These are phyloP conservation scores for Coemansia sp. DNA, from an alignment of 192 early-diverging fungal genomes.

Conservation along the genomic window DNA sequence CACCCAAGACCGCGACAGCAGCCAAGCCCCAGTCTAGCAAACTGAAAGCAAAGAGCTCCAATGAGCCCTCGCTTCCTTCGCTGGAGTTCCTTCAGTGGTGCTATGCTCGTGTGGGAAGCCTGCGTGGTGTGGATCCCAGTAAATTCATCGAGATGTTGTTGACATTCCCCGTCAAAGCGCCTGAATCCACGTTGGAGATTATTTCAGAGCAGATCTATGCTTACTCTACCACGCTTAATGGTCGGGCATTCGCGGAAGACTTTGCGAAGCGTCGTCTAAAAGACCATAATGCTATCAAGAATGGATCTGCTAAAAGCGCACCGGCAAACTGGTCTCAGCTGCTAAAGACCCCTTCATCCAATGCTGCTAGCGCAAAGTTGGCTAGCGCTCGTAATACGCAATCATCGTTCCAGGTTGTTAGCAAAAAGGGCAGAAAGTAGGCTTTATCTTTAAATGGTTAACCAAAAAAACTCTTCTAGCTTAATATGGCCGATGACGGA, in stretches of 20 bases:
- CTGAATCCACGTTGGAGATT: slow-evolving; percentile 66
- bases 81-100: slow-evolving; percentile 76
- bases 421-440: slow-evolving; percentile 43
- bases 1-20: not conserved
- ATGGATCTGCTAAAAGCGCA: slow-evolving; percentile 33
- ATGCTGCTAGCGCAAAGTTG: slow-evolving; percentile 1
- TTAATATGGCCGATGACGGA: slow-evolving; percentile 1
- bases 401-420: slow-evolving; percentile 43
- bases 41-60: slow-evolving; percentile 14
- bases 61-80: slow-evolving; percentile 31
- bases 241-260: slow-evolving; percentile 75
- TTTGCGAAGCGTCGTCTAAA: slow-evolving; percentile 73
- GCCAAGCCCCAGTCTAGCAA: slow-evolving; percentile 4
- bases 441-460: too few relatives aligned
- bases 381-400: not conserved
- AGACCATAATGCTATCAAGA: slow-evolving; percentile 42
- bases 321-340: slow-evolving; percentile 38
- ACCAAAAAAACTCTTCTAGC: too few relatives aligned
- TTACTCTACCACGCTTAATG: slow-evolving; percentile 69
- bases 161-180: slow-evolving; percentile 66
- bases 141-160: slow-evolving; percentile 78
- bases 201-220: slow-evolving; percentile 75
- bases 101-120: slow-evolving; percentile 59
- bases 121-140: slow-evolving; percentile 59
- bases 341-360: slow-evolving; percentile 6